These are phyloP conservation scores for Aspergillus saccharolyticus DNA, from an alignment of 495 filamentous ascomycete species.

Conservation along the genomic window DNA sequence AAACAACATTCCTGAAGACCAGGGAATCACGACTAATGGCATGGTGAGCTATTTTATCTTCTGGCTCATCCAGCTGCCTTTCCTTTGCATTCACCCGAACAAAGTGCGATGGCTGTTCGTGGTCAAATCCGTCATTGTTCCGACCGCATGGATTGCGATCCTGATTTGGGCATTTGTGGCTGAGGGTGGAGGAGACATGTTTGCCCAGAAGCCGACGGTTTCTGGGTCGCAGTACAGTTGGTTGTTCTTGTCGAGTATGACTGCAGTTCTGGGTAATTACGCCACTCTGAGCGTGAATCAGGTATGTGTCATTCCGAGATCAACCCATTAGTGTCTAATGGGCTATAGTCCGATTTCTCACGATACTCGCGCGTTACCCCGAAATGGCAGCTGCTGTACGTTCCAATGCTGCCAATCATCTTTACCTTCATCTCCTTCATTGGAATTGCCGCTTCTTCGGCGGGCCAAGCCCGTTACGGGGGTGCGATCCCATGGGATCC, in stretches of 20 bases:
- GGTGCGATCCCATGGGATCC: slow-evolving; percentile 44
- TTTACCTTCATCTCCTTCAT: slow-evolving; percentile 50
- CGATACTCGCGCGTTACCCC: slow-evolving; percentile 43
- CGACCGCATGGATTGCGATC: slow-evolving; percentile 43
- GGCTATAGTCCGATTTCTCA: slow-evolving; percentile 39
- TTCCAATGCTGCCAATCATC: slow-evolving; percentile 43
- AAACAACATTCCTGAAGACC: slow-evolving; percentile 49
- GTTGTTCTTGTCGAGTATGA: slow-evolving; percentile 42
- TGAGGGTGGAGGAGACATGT: slow-evolving; percentile 30
- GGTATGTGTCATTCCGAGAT: slow-evolving; percentile 12
- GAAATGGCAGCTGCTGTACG: slow-evolving; percentile 44
- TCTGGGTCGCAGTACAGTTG: slow-evolving; percentile 38
- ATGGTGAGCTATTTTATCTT: slow-evolving; percentile 63
- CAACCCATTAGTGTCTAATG: slow-evolving; percentile 1
- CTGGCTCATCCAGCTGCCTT: slow-evolving; percentile 42
- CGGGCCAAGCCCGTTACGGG: slow-evolving; percentile 39
- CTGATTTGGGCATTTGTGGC: slow-evolving; percentile 46
- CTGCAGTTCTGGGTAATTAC: slow-evolving; percentile 42
- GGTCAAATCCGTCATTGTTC: slow-evolving; percentile 41
- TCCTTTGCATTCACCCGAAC: slow-evolving; percentile 44
- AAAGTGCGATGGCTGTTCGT: slow-evolving; percentile 43
- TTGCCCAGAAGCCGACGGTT: slow-evolving; percentile 30
- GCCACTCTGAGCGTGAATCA: slow-evolving; percentile 39
- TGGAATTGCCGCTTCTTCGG: slow-evolving; percentile 43
- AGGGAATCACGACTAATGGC: slow-evolving; percentile 60